Evolutionary conservation across 2,329 filamentous ascomycete genomes (phyloP).

Genomic region (Monosporascus ibericus): DNA sequence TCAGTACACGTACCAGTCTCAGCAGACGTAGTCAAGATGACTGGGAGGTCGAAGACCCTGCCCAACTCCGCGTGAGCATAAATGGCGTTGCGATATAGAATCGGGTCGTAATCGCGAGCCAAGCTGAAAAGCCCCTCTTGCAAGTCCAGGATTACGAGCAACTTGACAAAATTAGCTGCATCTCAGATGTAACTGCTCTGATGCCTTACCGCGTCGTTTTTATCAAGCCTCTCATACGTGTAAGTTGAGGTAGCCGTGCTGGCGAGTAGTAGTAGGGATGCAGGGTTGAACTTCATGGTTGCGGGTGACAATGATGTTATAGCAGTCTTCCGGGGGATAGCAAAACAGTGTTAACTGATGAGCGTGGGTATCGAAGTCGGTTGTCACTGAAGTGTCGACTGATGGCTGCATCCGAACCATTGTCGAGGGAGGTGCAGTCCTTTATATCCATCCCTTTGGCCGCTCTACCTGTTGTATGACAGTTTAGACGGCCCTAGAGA

Average conservation of each 20-base stretch:
- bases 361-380: not conserved
- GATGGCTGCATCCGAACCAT: no score
- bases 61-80: conserved; percentile 62
- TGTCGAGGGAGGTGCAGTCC: no score
- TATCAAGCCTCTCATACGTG: conserved; percentile 30
- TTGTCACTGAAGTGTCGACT: no score
- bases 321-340: not conserved
- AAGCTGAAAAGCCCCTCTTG: conserved; percentile 53
- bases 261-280: not conserved
- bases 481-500: no score
- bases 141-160: conserved; percentile 53
- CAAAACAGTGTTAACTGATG: not conserved
- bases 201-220: conserved; percentile 21
- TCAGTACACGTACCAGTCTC: conserved; percentile 37
- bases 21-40: conserved; percentile 65
- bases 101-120: conserved; percentile 61
- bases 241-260: not conserved
- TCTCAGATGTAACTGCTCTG: not conserved
- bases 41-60: conserved; percentile 60
- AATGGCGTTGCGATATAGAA: conserved; percentile 60
- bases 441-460: no score
- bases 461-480: no score
- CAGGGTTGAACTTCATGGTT: not conserved
- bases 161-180: conserved; percentile 29
- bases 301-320: not conserved